A percentile compares a stretch with the other conserved stretches of the same genome.
These are phyloP conservation scores for Starmerella kuoi DNA, from an alignment of 805 yeast genomes.

Conservation along the genomic window DNA sequence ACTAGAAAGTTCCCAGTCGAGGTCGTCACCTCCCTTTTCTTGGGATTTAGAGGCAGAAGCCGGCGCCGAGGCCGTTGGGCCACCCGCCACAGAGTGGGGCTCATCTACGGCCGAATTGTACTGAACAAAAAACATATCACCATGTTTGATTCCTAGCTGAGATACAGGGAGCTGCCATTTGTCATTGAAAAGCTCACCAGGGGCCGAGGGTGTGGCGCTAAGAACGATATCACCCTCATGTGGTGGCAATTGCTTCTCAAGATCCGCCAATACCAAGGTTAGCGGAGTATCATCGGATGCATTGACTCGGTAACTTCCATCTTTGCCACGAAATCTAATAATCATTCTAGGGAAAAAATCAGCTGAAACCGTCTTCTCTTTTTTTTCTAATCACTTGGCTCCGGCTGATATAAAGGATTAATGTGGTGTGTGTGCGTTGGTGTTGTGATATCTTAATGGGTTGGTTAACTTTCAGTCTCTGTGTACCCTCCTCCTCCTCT, in stretches of 20 bases:
- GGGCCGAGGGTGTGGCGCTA: conserved; percentile 37
- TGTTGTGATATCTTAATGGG: too few relatives aligned
- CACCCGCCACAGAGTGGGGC: not conserved
- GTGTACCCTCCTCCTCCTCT: too few relatives aligned
- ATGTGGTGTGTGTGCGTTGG: too few relatives aligned
- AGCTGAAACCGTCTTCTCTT: too few relatives aligned
- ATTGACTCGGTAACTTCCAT: conserved; percentile 65
- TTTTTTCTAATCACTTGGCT: too few relatives aligned
- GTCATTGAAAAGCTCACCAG: conserved; percentile 31
- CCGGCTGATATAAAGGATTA: too few relatives aligned
- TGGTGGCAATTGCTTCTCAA: conserved; percentile 29
- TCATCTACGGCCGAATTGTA: conserved; percentile 20
- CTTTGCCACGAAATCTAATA: conserved; percentile 68
- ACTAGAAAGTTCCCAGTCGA: conserved; percentile 51
- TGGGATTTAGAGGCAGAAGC: not conserved
- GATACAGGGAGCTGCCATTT: conserved; percentile 30
- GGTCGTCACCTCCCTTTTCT: not conserved
- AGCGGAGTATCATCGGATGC: conserved; percentile 39
- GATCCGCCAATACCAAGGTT: conserved; percentile 31
- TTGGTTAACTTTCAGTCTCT: too few relatives aligned
- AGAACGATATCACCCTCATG: conserved; percentile 28
- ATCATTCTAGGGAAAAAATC: too few relatives aligned
- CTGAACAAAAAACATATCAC: conserved; percentile 43
- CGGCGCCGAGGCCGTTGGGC: not conserved
- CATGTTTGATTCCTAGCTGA: conserved; percentile 37